Conservation (phyloP, 78 protist species). For the Carpediemonas membranifera region DNA sequence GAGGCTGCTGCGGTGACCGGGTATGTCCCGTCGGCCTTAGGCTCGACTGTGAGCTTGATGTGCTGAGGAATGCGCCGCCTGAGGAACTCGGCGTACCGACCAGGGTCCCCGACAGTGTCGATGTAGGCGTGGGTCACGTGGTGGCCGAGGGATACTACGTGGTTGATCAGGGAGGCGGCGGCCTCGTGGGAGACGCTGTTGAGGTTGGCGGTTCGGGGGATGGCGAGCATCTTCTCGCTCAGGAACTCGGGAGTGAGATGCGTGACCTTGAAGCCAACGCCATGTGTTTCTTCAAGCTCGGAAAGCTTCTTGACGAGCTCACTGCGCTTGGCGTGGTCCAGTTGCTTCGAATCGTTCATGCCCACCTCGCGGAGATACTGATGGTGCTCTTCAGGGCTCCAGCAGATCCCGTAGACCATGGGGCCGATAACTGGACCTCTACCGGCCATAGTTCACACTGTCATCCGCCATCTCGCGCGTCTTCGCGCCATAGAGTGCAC, state of each 20-base stretch:
- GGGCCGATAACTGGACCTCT: conserved; percentile 69
- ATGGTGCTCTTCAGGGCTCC: no score
- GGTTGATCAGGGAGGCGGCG: conserved; percentile 40
- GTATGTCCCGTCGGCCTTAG: conserved; percentile 63
- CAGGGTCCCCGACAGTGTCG: conserved; percentile 59
- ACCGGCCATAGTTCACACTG: no score
- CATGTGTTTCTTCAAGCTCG: conserved; percentile 23
- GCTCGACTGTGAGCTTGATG: conserved; percentile 42
- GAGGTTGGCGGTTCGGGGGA: conserved; percentile 28
- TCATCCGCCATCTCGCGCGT: no score
- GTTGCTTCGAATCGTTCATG: conserved; percentile 11
- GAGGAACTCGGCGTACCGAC: conserved; percentile 38
- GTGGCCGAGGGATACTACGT: neutral
- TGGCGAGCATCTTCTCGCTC: conserved; percentile 32
- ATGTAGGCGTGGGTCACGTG: conserved; percentile 4
- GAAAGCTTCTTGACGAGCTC: neutral
- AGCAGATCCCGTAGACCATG: conserved; percentile 61
- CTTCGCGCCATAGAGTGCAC: no score
- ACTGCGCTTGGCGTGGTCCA: neutral
- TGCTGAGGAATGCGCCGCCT: conserved; percentile 44
- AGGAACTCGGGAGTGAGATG: conserved; percentile 36
- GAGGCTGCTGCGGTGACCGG: conserved; percentile 63
- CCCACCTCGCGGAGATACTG: no score
- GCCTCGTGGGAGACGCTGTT: conserved; percentile 59
- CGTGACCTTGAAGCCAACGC: neutral